Evolutionary conservation across 768 basidiomycete species (phyloP).

Genomic region (Lactarius sanguifluus): DNA sequence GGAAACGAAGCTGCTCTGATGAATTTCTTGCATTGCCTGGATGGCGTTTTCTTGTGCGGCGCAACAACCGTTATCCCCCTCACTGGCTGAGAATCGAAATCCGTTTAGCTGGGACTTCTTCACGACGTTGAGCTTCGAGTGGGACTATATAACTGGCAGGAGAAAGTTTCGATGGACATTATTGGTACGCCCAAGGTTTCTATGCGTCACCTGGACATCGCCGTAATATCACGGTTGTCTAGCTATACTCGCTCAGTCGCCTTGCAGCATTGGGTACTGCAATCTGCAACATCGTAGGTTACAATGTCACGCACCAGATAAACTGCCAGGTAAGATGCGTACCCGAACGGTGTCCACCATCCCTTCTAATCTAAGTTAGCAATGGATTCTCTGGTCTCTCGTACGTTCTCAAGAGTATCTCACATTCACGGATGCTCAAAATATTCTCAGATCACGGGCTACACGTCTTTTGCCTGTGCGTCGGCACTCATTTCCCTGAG

Average conservation of each 20-base stretch:
- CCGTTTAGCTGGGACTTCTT: slow-evolving; percentile 20
- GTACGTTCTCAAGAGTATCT: slow-evolving; percentile 7
- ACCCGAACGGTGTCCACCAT: background rate
- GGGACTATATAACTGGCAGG: slow-evolving; percentile 10
- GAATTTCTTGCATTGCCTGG: slow-evolving; percentile 4
- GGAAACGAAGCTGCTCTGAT: background rate
- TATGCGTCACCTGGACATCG: background rate
- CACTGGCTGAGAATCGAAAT: background rate
- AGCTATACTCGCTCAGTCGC: slow-evolving; percentile 19
- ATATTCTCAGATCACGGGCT: background rate
- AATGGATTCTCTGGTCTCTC: slow-evolving; percentile 5
- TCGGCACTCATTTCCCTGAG: slow-evolving; percentile 17
- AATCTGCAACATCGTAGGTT: slow-evolving; percentile 9
- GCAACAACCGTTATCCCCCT: background rate
- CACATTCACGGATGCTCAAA: background rate
- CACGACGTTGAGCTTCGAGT: slow-evolving; percentile 17
- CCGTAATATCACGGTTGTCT: background rate
- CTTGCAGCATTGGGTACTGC: background rate
- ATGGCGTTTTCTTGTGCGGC: slow-evolving; percentile 16
- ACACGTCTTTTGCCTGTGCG: slow-evolving; percentile 9
- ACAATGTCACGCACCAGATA: slow-evolving; percentile 1
- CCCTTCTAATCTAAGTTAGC: background rate
- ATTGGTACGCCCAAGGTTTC: slow-evolving; percentile 2
- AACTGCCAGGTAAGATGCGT: slow-evolving; percentile 19
- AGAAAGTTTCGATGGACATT: slow-evolving; percentile 15